A percentile compares a stretch with the other conserved stretches of the same genome.
These are phyloP conservation scores for Ilex aquifolium DNA, from an alignment of 257 asterid species.

Conservation along the genomic window DNA sequence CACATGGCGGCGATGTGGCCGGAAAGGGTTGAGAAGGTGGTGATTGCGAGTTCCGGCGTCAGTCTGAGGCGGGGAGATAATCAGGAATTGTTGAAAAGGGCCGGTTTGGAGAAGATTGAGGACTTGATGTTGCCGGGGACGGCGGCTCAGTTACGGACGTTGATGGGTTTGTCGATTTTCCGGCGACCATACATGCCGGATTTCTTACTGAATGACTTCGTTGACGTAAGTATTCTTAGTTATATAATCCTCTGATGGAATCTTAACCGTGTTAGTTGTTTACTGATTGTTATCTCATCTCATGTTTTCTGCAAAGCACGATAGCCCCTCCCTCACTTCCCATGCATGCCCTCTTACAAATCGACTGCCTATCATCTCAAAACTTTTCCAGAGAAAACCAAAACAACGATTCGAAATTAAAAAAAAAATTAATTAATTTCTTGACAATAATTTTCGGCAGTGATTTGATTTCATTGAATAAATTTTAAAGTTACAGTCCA, in stretches of 20 bases:
- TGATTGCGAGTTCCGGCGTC: constrained; percentile 75
- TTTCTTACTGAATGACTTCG: constrained; percentile 53
- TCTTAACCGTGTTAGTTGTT: no score
- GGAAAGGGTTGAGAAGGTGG: constrained; percentile 77
- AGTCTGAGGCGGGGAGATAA: constrained; percentile 46
- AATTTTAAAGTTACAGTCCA: no score
- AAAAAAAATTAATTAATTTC: no score
- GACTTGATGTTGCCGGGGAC: constrained; percentile 56
- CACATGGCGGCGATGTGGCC: constrained; percentile 62
- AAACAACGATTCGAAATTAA: no score
- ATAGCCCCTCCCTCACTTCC: no score
- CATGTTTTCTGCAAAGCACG: no score
- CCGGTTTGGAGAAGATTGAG: constrained; percentile 34
- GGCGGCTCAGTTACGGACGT: constrained; percentile 28
- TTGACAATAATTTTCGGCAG: no score
- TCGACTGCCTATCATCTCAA: no score
- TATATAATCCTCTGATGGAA: background rate
- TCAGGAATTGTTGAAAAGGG: constrained; percentile 39
- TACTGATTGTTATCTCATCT: no score
- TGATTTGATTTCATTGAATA: no score
- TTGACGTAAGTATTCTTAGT: constrained; percentile 24
- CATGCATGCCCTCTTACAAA: no score
- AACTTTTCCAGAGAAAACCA: no score
- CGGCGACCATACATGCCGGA: constrained; percentile 43
- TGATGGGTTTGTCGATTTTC: constrained; percentile 28